Base-by-base conservation (phyloP, 768 basidiomycete genomes). In the Sporobolomyces phaffii region DNA sequence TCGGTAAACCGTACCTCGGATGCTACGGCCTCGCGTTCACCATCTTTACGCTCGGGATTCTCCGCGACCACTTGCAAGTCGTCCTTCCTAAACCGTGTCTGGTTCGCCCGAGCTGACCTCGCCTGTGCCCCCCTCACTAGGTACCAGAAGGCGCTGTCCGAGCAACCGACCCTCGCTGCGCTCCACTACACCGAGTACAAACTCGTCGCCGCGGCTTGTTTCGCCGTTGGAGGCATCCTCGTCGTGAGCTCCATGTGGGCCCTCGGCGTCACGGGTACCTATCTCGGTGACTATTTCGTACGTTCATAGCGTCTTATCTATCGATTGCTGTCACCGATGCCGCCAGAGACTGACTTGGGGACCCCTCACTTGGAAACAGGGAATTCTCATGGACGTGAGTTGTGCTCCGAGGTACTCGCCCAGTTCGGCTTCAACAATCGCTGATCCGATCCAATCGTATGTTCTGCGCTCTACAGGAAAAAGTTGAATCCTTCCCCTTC, bases 401-500 rank as follows among this genome's bases (percentile, higher is more conserved):
- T 18, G 36, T 45, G 7, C 44, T 45, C 15, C 44, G n/a, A n/a
- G n/a, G n/a, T n/a, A n/a, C n/a, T n/a, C n/a, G n/a, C n/a, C n/a
- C n/a, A n/a, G n/a, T n/a, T n/a, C n/a, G n/a, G n/a, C n/a, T n/a
- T n/a, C n/a, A n/a, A n/a, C 45, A 17, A 20, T 38, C 20, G 26
- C 38, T 11, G 15, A 43, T 40, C 5, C 18, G 29, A 24, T 7
- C 47, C 15, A n/a, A 29, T 3, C 18, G 7, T 45, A 24, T 20
- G 34, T 33, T 17, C 34, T 26, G n/a, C 24, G 11, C 1, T 26
- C 7, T 18, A 48, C 68, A 72, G 73, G 59, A 65, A 24, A 68
- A 73, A 57, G 92, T 97, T n/a, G 87, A 91, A 74, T 87, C 89
- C 26, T 99, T 99, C 81, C 94, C 94, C 0, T 99, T 97, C 82